These are phyloP conservation scores for Radiomyces spectabilis DNA, from an alignment of 192 early-diverging fungal species.

Conservation along the genomic window DNA sequence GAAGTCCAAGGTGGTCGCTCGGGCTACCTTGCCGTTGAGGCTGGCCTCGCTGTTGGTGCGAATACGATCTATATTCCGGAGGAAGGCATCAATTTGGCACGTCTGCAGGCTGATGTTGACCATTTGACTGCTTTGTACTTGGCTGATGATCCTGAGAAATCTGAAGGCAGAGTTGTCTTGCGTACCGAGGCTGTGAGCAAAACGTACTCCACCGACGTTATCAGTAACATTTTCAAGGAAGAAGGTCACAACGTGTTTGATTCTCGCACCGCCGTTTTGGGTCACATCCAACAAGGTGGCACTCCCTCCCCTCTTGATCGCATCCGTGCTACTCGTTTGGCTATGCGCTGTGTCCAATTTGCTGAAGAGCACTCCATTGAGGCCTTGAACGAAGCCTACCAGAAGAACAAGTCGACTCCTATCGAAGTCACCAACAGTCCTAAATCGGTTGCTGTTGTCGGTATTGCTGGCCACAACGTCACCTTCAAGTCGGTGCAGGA, in stretches of 20 bases:
- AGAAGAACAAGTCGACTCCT: slow-evolving; percentile 40
- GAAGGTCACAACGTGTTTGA: slow-evolving; percentile 88
- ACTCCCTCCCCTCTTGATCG: slow-evolving; percentile 93
- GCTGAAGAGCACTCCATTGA: slow-evolving; percentile 58
- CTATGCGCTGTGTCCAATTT: slow-evolving; percentile 78
- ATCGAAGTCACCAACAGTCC: slow-evolving; percentile 49
- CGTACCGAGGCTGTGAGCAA: slow-evolving; percentile 64
- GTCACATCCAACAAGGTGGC: slow-evolving; percentile 94
- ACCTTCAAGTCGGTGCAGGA: slow-evolving; percentile 63
- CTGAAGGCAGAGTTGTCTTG: slow-evolving; percentile 85
- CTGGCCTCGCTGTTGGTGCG: slow-evolving; percentile 80
- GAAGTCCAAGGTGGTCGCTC: slow-evolving; percentile 95
- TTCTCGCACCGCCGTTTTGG: slow-evolving; percentile 83
- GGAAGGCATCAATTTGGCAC: slow-evolving; percentile 70
- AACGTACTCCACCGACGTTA: slow-evolving; percentile 87
- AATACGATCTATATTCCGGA: slow-evolving; percentile 93
- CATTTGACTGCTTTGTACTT: slow-evolving; percentile 74
- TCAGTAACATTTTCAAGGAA: slow-evolving; percentile 76
- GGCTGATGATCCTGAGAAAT: slow-evolving; percentile 60
- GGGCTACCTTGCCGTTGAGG: slow-evolving; percentile 86
- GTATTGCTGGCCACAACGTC: slow-evolving; percentile 72
- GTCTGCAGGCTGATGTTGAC: slow-evolving; percentile 77
- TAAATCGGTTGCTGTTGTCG: slow-evolving; percentile 68
- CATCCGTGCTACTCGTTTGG: slow-evolving; percentile 84
- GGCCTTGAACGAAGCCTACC: slow-evolving; percentile 37